A percentile compares a stretch with the other conserved stretches of the same genome.
Evolutionary conservation across 305 asterid species (phyloP).

Genomic region (Fraxinus sp.): DNA sequence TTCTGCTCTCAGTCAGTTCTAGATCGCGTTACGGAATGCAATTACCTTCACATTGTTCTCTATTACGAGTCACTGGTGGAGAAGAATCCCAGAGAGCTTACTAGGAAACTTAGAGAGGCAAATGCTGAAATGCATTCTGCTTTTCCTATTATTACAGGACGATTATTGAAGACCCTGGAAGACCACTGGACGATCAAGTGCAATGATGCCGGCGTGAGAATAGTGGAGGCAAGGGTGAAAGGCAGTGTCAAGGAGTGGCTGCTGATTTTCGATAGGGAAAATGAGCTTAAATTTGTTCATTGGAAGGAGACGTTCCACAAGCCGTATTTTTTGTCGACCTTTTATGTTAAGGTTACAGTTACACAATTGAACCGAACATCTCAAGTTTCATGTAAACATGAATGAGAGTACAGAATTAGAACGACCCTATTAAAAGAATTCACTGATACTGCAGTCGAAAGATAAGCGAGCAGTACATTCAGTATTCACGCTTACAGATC

Average conservation of each 20-base stretch:
- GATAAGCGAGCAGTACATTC: not conserved
- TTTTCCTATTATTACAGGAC: slow-evolving; percentile 45
- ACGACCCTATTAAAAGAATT: not conserved
- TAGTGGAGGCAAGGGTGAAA: slow-evolving; percentile 46
- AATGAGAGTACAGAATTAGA: not conserved
- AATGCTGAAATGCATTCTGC: slow-evolving; percentile 35
- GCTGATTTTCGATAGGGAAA: slow-evolving; percentile 47
- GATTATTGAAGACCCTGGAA: slow-evolving; percentile 35
- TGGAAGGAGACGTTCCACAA: slow-evolving; percentile 59
- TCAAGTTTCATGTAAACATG: not conserved
- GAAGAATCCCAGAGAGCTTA: slow-evolving; percentile 33
- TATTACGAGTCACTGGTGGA: slow-evolving; percentile 36
- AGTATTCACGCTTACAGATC: not conserved
- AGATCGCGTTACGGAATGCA: slow-evolving; percentile 47
- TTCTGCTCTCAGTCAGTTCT: slow-evolving; percentile 44
- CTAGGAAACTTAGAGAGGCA: slow-evolving; percentile 37
- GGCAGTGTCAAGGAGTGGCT: slow-evolving; percentile 50
- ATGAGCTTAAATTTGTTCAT: slow-evolving; percentile 47
- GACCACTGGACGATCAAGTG: slow-evolving; percentile 58
- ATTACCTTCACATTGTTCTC: slow-evolving; percentile 37
- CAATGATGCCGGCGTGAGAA: slow-evolving; percentile 56
- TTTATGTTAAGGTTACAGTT: slow-evolving; percentile 46
- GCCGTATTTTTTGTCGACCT: slow-evolving; percentile 57
- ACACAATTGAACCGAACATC: not conserved
- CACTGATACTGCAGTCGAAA: not conserved